A percentile compares a stretch with the other conserved stretches of the same genome.
Evolutionary conservation across 2,329 filamentous ascomycete species (phyloP).

Genomic region (Paecilomyces sp.): DNA sequence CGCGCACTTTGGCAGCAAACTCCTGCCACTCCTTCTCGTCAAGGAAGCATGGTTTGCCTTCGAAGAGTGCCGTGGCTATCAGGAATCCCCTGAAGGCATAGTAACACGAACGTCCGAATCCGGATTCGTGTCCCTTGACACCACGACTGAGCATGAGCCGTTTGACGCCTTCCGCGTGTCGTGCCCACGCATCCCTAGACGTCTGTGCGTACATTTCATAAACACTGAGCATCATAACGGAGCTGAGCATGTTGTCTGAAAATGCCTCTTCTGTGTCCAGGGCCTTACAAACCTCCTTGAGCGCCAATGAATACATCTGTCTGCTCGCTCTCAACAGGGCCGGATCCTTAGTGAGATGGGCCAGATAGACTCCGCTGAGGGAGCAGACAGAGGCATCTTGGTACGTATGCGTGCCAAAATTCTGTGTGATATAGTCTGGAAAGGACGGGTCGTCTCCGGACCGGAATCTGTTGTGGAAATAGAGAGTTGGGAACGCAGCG

Average conservation of each 20-base stretch:
- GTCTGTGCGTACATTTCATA: constrained; percentile 35
- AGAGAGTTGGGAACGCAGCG: constrained; percentile 20
- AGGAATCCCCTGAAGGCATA: constrained; percentile 32
- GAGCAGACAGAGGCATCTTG: constrained; percentile 19
- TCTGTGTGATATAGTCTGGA: constrained; percentile 14
- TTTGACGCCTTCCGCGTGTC: constrained; percentile 29
- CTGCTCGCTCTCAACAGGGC: constrained; percentile 16
- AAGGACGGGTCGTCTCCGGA: constrained; percentile 14
- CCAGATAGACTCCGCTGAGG: constrained; percentile 19
- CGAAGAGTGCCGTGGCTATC: constrained; percentile 25
- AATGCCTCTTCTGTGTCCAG: constrained; percentile 19
- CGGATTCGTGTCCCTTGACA: constrained; percentile 17
- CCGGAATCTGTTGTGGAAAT: constrained; percentile 20
- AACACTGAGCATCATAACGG: constrained; percentile 31
- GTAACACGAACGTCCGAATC: constrained; percentile 27
- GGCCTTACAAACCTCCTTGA: constrained; percentile 21
- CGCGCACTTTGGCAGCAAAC: constrained; percentile 15
- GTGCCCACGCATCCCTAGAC: constrained; percentile 26
- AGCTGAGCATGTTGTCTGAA: constrained; percentile 24
- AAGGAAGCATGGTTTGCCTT: constrained; percentile 28
- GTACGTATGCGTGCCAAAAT: constrained; percentile 15
- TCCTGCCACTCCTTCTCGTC: constrained; percentile 25
- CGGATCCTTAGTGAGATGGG: constrained; percentile 15
- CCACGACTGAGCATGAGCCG: constrained; percentile 29
- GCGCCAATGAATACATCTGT: constrained; percentile 24